These are phyloP conservation scores for Aspergillus funiculosus DNA, from an alignment of 495 filamentous ascomycete species.

Conservation along the genomic window DNA sequence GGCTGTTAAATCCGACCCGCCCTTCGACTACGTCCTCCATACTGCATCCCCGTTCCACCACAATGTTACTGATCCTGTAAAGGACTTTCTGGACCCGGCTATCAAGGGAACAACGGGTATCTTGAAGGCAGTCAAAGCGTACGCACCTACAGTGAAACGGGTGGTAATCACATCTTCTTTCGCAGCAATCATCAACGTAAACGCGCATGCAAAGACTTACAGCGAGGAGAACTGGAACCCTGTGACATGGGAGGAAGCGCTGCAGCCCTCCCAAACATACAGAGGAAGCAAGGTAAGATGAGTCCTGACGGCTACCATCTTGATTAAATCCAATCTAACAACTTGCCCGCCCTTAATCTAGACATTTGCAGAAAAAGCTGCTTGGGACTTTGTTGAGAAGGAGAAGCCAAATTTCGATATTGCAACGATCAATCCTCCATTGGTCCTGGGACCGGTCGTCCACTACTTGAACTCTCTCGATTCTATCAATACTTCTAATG, in stretches of 20 bases:
- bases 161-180: conserved; percentile 86
- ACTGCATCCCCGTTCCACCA: conserved; percentile 85
- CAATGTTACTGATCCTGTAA: conserved; percentile 63
- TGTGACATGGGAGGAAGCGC: conserved; percentile 62
- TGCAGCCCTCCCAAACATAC: conserved; percentile 57
- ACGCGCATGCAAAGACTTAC: conserved; percentile 51
- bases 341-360: conserved; percentile 10
- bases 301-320: too few species aligned
- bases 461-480: conserved; percentile 62
- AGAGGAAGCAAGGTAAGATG: conserved; percentile 56
- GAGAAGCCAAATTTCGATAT: conserved; percentile 75
- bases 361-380: conserved; percentile 61
- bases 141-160: conserved; percentile 70
- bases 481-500: conserved; percentile 63
- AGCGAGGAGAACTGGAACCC: conserved; percentile 80
- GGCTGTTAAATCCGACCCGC: conserved; percentile 62
- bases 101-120: conserved; percentile 80
- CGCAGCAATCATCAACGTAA: conserved; percentile 60
- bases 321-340: conserved; percentile 4
- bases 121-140: conserved; percentile 65
- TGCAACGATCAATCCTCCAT: conserved; percentile 62
- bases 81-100: conserved; percentile 77
- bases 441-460: conserved; percentile 68
- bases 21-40: conserved; percentile 81
- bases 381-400: conserved; percentile 75